Base-by-base conservation (phyloP, 768 basidiomycete genomes). In the Dentipellis fragilis region DNA sequence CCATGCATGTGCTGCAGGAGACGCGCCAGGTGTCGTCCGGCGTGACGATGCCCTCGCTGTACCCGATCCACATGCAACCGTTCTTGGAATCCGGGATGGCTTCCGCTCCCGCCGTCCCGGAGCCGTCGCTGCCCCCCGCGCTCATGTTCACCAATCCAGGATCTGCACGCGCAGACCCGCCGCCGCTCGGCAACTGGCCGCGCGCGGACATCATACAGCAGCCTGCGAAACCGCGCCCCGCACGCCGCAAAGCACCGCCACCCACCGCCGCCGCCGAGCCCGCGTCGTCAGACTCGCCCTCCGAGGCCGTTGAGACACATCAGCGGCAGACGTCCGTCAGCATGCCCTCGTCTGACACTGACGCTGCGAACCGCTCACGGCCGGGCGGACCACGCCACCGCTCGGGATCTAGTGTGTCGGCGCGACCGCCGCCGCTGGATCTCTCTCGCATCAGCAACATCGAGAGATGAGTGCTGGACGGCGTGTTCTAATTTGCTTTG, bases 111-210 rank as follows among this genome's bases (percentile, higher is more conserved):
- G 17, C 45, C 39, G 39, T n/a, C 35, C 35, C 12, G 3, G 7
- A 2, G 1, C 3, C 16, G 12, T 19, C 22, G 16, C 19, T 45
- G 16, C 14, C 16, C n/a, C 42, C 42, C 14, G 5, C 42, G 42
- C 8, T 45, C 14, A 45, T 45, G 42, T 16, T 12, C 23, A 5
- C 5, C 10, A 35, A 16, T 52, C 12, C 55, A 47, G 16, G 48
- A 29, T 21, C 16, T 36, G 22, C 39, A 6, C 17, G 38, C 29
- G 37, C 2, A 16, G 51, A 42, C 38, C 55, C 60, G 17, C 51
- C 46, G 1, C 60, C 60, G n/a, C 55, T 61, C 29, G 53, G 54
- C 37, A 51, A 61, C 34, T 61, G 60, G 60, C 60, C 60, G 10
- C 60, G 60, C 38, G 36, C 51, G 14, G 60, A 61, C 40, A 61